These are phyloP conservation scores for Fusarium sp. DNA, from an alignment of 2,329 filamentous ascomycete species.

Conservation along the genomic window DNA sequence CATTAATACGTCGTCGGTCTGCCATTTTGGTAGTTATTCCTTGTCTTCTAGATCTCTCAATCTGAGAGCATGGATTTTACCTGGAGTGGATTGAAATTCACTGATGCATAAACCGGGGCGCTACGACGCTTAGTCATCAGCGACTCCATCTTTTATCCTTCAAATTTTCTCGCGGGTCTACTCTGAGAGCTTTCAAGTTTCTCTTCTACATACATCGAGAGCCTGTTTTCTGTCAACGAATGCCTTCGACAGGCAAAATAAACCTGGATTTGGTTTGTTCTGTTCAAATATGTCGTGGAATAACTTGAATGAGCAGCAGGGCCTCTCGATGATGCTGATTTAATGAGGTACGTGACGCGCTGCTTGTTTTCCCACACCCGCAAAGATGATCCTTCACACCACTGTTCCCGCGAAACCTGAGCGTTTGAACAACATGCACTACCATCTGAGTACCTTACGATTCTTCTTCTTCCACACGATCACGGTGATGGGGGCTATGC, in stretches of 20 bases:
- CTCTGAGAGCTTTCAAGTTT: conserved; percentile 4
- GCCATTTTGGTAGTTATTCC: conserved; percentile 62
- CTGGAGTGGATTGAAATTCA: conserved; percentile 6
- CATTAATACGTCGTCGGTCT: conserved; percentile 91
- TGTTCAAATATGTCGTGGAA: neutral
- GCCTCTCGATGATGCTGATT: conserved; percentile 4
- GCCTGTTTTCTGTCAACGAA: neutral
- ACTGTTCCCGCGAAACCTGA: conserved; percentile 71
- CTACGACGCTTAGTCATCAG: conserved; percentile 34
- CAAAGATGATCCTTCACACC: conserved; percentile 65
- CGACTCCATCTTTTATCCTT: conserved; percentile 22
- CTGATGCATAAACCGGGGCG: conserved; percentile 26
- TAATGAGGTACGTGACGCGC: conserved; percentile 36
- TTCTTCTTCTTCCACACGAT: neutral
- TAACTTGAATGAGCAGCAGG: neutral
- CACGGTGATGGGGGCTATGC: neutral
- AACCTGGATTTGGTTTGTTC: neutral
- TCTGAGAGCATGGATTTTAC: conserved; percentile 33
- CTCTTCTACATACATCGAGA: conserved; percentile 25
- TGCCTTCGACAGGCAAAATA: neutral
- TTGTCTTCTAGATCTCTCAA: conserved; percentile 1
- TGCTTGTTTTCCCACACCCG: conserved; percentile 12
- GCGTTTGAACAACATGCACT: conserved; percentile 77
- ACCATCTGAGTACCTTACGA: conserved; percentile 68
- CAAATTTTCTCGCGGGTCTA: conserved; percentile 34